A percentile compares a stretch with the other conserved stretches of the same genome.
phyloP scores from a whole-genome alignment of 2,329 filamentous ascomycete species.

The Falciphora oryzae region DNA sequence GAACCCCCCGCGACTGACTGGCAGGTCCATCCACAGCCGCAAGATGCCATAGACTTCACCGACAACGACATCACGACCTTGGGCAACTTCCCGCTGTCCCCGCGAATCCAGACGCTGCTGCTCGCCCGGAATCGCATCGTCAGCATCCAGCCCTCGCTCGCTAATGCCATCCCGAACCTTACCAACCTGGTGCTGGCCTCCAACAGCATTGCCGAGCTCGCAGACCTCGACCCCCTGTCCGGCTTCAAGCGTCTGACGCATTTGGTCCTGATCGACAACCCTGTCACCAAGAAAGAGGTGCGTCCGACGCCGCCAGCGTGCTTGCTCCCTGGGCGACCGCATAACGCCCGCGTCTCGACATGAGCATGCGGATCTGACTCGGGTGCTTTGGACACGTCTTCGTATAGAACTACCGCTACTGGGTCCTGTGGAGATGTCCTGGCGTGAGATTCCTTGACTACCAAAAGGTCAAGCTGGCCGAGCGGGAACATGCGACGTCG shows the following conservation, averaged over 20 bases:
- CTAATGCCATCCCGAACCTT: slow-evolving; percentile 74
- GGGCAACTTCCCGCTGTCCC: slow-evolving; percentile 87
- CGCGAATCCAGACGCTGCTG: slow-evolving; percentile 80
- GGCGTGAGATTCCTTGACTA: slow-evolving; percentile 88
- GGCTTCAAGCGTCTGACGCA: slow-evolving; percentile 68
- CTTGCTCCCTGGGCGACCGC: background rate
- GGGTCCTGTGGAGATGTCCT: slow-evolving; percentile 82
- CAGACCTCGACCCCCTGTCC: slow-evolving; percentile 77
- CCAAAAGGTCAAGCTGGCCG: slow-evolving; percentile 80
- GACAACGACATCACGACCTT: slow-evolving; percentile 93
- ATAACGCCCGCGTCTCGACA: background rate
- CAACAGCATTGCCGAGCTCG: slow-evolving; percentile 78
- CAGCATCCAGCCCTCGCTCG: slow-evolving; percentile 70
- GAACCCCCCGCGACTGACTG: slow-evolving; percentile 11
- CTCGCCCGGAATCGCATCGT: slow-evolving; percentile 84
- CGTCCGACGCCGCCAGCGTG: slow-evolving; percentile 23
- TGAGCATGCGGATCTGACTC: background rate
- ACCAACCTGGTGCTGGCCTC: slow-evolving; percentile 74
- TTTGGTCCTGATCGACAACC: slow-evolving; percentile 78
- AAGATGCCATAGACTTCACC: slow-evolving; percentile 96
- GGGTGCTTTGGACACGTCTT: background rate
- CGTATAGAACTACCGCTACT: slow-evolving; percentile 79
- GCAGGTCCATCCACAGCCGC: slow-evolving; percentile 53
- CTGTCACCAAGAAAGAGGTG: slow-evolving; percentile 88
- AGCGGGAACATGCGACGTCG: slow-evolving; percentile 69